Evolutionary conservation across 2,329 filamentous ascomycete species (phyloP).

Genomic region (Geoglossum cookeanum): DNA sequence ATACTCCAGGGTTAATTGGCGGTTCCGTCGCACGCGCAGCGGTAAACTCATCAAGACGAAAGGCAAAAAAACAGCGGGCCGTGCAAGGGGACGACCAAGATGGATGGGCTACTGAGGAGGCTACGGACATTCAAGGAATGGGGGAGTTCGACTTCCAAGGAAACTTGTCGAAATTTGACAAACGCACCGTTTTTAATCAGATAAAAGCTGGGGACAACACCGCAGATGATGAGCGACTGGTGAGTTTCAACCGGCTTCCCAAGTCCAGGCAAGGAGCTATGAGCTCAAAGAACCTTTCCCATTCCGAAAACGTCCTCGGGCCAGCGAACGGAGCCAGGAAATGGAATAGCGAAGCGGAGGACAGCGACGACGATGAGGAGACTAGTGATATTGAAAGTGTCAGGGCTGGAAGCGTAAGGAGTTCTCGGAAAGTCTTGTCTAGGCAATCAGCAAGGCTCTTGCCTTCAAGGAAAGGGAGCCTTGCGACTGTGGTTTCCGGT

Average conservation of each 20-base stretch:
- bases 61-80: conserved; percentile 22
- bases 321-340: conserved; percentile 20
- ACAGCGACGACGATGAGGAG: conserved; percentile 28
- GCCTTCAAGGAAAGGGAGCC: conserved; percentile 25
- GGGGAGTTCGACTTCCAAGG: conserved; percentile 88
- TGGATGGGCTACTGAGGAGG: conserved; percentile 91
- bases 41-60: conserved; percentile 20
- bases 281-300: conserved; percentile 77
- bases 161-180: conserved; percentile 87
- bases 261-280: conserved; percentile 44
- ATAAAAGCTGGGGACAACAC: conserved; percentile 76
- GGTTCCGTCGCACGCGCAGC: conserved; percentile 20
- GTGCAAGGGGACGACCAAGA: conserved; percentile 36
- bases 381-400: conserved; percentile 33
- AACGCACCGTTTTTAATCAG: conserved; percentile 76
- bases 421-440: conserved; percentile 24
- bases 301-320: conserved; percentile 79
- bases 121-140: conserved; percentile 82
- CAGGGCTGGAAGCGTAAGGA: conserved; percentile 24
- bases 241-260: conserved; percentile 61
- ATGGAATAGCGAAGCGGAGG: conserved; percentile 61
- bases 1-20: conserved; percentile 18
- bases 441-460: conserved; percentile 15
- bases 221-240: conserved; percentile 77
- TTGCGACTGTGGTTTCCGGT: neutral